These are phyloP conservation scores for Populus tomentosa DNA, from an alignment of 441 rosid species.

Conservation along the genomic window DNA sequence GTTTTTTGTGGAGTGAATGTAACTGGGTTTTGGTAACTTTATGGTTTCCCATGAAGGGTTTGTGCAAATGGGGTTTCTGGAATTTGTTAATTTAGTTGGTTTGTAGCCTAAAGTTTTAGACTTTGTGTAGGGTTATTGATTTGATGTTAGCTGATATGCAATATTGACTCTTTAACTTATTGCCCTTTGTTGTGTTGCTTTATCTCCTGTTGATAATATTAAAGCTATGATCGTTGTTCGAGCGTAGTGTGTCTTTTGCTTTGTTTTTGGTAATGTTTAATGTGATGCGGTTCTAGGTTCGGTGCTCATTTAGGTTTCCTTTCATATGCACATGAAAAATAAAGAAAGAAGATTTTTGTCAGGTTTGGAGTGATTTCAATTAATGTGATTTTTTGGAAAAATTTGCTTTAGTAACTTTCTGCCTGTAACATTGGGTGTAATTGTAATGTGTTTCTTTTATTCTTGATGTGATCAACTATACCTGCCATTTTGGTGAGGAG, in stretches of 20 bases:
- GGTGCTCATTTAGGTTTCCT: not conserved
- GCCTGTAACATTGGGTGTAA: not conserved
- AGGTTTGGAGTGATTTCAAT: not conserved
- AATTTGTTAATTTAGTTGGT: slow-evolving; percentile 2
- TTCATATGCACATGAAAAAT: not conserved
- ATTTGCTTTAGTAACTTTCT: not conserved
- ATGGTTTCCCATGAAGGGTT: not conserved
- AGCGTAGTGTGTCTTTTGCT: slow-evolving; percentile 3
- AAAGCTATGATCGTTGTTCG: not conserved
- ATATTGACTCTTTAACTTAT: slow-evolving; percentile 7
- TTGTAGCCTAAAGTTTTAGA: not conserved
- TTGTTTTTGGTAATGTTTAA: not conserved
- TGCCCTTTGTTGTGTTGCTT: slow-evolving; percentile 6
- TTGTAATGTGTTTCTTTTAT: not conserved
- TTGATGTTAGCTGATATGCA: not conserved
- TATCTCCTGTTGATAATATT: not conserved
- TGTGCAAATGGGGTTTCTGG: not conserved
- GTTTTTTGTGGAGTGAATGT: not conserved
- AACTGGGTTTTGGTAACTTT: slow-evolving; percentile 1
- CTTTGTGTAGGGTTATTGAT: not conserved
- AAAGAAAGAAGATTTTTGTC: not conserved
- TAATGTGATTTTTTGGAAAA: not conserved
- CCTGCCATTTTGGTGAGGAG: not conserved
- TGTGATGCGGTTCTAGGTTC: slow-evolving; percentile 7
- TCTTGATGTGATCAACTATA: not conserved